Base-by-base conservation (phyloP, 2,329 filamentous ascomycete species). In the Fusarium metavorans region DNA sequence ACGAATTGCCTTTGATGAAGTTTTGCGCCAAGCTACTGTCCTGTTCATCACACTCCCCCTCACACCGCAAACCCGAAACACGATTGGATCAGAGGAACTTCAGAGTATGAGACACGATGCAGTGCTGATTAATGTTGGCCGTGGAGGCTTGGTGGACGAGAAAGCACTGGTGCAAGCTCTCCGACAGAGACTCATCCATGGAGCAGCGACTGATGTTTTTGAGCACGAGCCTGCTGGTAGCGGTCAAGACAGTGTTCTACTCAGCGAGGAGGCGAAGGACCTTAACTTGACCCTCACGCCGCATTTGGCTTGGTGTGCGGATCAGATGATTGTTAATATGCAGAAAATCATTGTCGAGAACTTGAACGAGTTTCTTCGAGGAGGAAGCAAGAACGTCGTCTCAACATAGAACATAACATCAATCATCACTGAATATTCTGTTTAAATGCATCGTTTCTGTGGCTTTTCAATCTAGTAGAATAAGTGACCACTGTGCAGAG, bases 161-260 rank as follows among this genome's bases (percentile, higher is more conserved):
- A 37, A 16, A 14, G 68, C 64, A 13, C 30, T 70, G 5, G 48
- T 67, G 4, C 25, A 27, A 23, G 68, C 68, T 7, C 68, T 70
- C 30, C 60, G 43, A 2, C 58, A 67, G 16, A 35, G 64, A 7
- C 39, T 45, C 27, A 70, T 70, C 10, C 37, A 59, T 4, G 68
- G 68, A 3, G 68, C 59, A 10, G 68, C 64, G 8, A 67, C 68
- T 6, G 68, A 70, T 23, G 68, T 70, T 1, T 70, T 52, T 41
- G 48, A 63, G 37, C 30, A 37, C 23, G 68, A 70, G 30, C 68
- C 68, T 9, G 68, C 68, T 32, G 61, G 61, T 2, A 56, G 61
- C 13, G 48, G 4, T 2, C 32, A 56, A 4, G 45, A 56, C 3
- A 56, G 45, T 30, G 45, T 56, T 25, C 7, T 64, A 2, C 27